Base-by-base conservation (phyloP, 495 filamentous ascomycete genomes). In the Neurospora sp. region DNA sequence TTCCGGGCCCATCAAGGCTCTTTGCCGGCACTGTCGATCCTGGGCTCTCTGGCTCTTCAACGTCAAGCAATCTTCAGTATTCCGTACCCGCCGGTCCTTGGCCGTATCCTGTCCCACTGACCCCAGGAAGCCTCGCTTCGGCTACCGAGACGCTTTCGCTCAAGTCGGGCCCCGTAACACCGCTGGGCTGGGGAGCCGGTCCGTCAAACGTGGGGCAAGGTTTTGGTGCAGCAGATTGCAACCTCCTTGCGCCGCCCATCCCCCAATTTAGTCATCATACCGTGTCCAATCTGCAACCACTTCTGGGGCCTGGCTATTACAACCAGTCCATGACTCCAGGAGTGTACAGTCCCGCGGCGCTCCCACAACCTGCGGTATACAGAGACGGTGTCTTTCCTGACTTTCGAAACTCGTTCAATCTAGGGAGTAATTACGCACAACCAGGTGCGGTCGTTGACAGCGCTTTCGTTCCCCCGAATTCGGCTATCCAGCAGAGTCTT, bases 331-430 rank as follows among this genome's bases (percentile, higher is more conserved):
- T 90, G 39, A 89, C 91, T 8, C 92, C 92, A 41, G 93, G 92
- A 4, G 89, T 90, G 27, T 91, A 91, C 20, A 92, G 92, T 73
- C 90, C 89, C 39, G 89, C 88, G 42, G 90, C 89, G 5, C 88
- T 91, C 18, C 92, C 89, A 80, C 92, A 92, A 46, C 77, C 79
- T 4, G 89, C 90, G 18, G 91, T 92, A 75, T 96, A 92, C 92
- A 89, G 90, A 14, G 90, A 97, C 81, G 90, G 91, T 6, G 90
- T 86, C 16, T 90, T 90, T 23, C 44, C 78, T 16, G 79, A 77
- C 70, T 84, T 82, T 70, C 79, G 75, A 69, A 62, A 73, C 2
- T 71, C 77, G n/a, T 71, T 81, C 20, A 80, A 77, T 4, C 41
- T 82, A 10, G 78, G 79, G 10, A 80, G 79, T 69, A 78, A 78